Percentiles rank a stretch among this genome's conserved stretches.
Conservation (phyloP, 108 stramenopile species). For the Skeletonema potamos region DNA sequence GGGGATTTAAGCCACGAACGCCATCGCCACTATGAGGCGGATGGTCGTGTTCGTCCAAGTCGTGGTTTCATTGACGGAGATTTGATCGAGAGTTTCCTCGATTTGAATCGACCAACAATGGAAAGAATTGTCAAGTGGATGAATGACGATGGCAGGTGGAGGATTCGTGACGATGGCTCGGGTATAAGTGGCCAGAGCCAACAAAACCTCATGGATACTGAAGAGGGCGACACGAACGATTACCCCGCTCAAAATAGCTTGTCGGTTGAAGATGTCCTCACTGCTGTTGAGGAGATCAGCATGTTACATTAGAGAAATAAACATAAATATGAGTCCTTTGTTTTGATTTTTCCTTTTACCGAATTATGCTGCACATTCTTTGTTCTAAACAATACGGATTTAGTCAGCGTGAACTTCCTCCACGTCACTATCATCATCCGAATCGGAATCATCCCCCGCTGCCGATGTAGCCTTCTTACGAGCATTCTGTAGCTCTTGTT, state of each 20-base stretch:
- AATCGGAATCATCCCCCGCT: conserved; percentile 67
- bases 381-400: not conserved
- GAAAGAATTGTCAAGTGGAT: conserved; percentile 70
- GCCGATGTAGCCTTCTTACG: conserved; percentile 68
- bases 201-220: conserved; percentile 30
- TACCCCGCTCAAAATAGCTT: conserved; percentile 26
- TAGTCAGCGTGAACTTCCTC: conserved; percentile 79
- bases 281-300: conserved; percentile 83
- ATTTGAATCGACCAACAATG: conserved; percentile 83
- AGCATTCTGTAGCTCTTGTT: conserved; percentile 76
- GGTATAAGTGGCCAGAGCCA: conserved; percentile 16
- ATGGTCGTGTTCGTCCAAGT: conserved; percentile 57
- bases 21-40: conserved; percentile 83
- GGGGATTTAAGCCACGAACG: conserved; percentile 87
- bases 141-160: conserved; percentile 87
- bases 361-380: conserved; percentile 32
- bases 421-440: conserved; percentile 71
- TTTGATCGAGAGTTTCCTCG: conserved; percentile 91
- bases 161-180: conserved; percentile 47
- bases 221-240: conserved; percentile 28
- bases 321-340: not conserved
- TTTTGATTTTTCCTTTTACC: conserved; percentile 3
- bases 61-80: conserved; percentile 97
- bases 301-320: conserved; percentile 68
- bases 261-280: conserved; percentile 74